These are phyloP conservation scores for Candida maesae DNA, from an alignment of 805 yeast species.

Conservation along the genomic window DNA sequence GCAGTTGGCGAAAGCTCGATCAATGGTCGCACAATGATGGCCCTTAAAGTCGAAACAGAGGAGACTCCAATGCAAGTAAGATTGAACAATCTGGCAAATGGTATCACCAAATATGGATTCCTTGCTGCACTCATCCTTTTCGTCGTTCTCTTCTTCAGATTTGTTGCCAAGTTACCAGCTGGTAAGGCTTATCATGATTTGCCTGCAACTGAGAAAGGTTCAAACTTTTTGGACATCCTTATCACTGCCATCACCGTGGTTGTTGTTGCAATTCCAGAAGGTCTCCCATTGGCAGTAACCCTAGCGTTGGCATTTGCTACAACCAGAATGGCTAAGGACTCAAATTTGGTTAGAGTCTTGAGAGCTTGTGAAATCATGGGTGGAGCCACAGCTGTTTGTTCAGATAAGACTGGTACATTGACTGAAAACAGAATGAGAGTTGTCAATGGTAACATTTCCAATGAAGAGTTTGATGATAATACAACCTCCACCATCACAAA, in stretches of 20 bases:
- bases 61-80: slow-evolving; percentile 87
- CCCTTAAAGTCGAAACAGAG: slow-evolving; percentile 72
- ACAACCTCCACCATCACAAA: slow-evolving; percentile 12
- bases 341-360: slow-evolving; percentile 90
- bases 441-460: slow-evolving; percentile 70
- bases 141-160: slow-evolving; percentile 72
- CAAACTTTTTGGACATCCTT: slow-evolving; percentile 75
- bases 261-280: slow-evolving; percentile 99
- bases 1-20: slow-evolving; percentile 89
- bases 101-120: slow-evolving; percentile 92
- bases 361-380: slow-evolving; percentile 99
- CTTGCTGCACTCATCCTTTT: slow-evolving; percentile 81
- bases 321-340: slow-evolving; percentile 95
- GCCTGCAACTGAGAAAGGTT: slow-evolving; percentile 73
- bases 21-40: slow-evolving; percentile 87
- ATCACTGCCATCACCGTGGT: slow-evolving; percentile 90
- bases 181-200: slow-evolving; percentile 42
- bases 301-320: slow-evolving; percentile 97
- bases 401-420: slow-evolving; percentile 96
- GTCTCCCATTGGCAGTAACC: slow-evolving; percentile 95
- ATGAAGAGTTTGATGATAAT: slow-evolving; percentile 50
- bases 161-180: slow-evolving; percentile 56
- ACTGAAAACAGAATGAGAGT: slow-evolving; percentile 94
- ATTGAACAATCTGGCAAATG: slow-evolving; percentile 79
- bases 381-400: slow-evolving; percentile 93